Base-by-base conservation (phyloP, 192 early-diverging fungal species). In the Coemansia sp. region DNA sequence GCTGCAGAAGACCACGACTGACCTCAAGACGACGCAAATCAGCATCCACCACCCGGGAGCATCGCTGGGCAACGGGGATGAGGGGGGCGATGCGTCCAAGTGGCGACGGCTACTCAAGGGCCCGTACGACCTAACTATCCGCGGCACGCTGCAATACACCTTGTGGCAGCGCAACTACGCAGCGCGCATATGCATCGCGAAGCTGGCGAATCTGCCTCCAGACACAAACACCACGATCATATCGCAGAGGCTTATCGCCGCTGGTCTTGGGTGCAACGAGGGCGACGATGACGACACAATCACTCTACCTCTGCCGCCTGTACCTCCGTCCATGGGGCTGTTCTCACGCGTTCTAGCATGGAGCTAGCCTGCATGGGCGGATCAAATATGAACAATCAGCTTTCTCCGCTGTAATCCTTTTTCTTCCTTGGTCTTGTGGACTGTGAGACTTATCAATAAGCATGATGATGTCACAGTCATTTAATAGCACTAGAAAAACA, bases 121-220 rank as follows among this genome's bases (percentile, higher is more conserved):
- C 19, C 77, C 78, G 10, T 84, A 84, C 67, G 82, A 84, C 63
- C 65, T 84, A 52, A 84, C 82, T 9, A 63, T 84, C 13, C 82
- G 82, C 49, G 82, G 82, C 17, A 84, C 82, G 6, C 68, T 84
- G 61, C 74, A 79, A 56, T 84, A 84, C 58, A 74, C 77, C 14
- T 56, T 84, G 65, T 84, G 82, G 82, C 76, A 79, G 70, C 73
- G 73, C 45, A 71, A 78, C 70, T 78, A 83, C 35, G 82, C 74
- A 0, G 63, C 74, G 22, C 76, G 82, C 59, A 73, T 83, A 13
- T 83, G 82, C 54, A 74, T 83, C 38, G 69, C 71, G 34, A 77
- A 83, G 74, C 76, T 77, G 64, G 82, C 76, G 40, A 77, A 83
- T 40, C 65, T 75, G 56, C 76, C 70, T 55, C 65, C 75, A 0